Evolutionary conservation across 257 asterid genomes (phyloP).

Genomic region (Prunella vulgaris): DNA sequence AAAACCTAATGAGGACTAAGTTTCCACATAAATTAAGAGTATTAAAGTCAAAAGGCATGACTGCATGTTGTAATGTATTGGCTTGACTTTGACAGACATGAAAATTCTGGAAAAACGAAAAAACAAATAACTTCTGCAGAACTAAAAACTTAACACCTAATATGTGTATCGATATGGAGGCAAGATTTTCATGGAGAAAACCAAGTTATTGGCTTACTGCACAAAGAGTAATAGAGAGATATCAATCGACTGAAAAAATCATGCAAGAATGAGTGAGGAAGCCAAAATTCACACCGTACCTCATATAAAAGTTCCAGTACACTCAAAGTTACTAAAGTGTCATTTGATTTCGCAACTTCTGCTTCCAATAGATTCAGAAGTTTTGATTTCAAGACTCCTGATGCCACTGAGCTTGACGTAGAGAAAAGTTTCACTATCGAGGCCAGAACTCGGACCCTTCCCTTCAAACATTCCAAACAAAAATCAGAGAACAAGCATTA

Average conservation of each 20-base stretch:
- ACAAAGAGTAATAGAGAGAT: slow-evolving; percentile 2
- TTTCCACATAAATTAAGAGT: slow-evolving; percentile 5
- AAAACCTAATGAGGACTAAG: neutral
- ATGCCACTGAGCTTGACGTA: slow-evolving; percentile 67
- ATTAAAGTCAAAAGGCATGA: neutral
- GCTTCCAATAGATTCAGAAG: slow-evolving; percentile 73
- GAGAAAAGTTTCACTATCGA: slow-evolving; percentile 94
- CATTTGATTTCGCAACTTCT: slow-evolving; percentile 60
- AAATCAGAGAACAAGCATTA: slow-evolving; percentile 16
- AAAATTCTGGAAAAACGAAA: neutral
- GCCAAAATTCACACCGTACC: slow-evolving; percentile 41
- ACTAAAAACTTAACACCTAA: neutral
- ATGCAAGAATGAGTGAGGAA: neutral
- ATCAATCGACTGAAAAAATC: neutral
- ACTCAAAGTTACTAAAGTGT: slow-evolving; percentile 69
- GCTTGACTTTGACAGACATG: neutral
- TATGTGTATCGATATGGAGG: neutral
- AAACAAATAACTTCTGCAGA: neutral
- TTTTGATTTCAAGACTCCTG: slow-evolving; percentile 56
- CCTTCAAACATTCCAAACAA: slow-evolving; percentile 44
- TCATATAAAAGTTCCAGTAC: slow-evolving; percentile 86
- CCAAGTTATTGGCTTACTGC: slow-evolving; percentile 9
- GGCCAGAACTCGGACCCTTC: slow-evolving; percentile 80
- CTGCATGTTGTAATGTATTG: neutral
- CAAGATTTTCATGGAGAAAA: neutral